These are phyloP conservation scores for Biscutella laevigata DNA, from an alignment of 441 rosid genomes.

Conservation along the genomic window DNA sequence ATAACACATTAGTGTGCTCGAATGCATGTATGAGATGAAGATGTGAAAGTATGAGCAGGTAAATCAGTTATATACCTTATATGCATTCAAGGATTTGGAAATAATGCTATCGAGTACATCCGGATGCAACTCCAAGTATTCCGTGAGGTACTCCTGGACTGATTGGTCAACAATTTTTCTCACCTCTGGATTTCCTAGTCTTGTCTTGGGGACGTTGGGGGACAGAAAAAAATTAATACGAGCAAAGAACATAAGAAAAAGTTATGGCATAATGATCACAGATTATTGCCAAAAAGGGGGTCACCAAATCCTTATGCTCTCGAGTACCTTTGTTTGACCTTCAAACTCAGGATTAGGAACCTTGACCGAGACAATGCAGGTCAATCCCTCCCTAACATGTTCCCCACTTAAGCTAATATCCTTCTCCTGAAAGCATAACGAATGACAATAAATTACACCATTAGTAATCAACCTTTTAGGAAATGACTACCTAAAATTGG, in stretches of 20 bases:
- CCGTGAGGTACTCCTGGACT: conserved; percentile 90
- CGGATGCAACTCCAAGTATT: conserved; percentile 93
- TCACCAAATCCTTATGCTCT: background rate
- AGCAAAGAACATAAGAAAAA: background rate
- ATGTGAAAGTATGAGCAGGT: background rate
- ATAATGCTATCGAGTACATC: conserved; percentile 83
- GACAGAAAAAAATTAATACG: background rate
- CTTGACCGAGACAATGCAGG: conserved; percentile 89
- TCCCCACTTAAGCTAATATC: conserved; percentile 91
- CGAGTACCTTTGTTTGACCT: conserved; percentile 95
- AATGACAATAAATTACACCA: background rate
- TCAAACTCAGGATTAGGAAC: conserved; percentile 97
- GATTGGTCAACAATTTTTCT: conserved; percentile 87
- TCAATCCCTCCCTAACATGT: conserved; percentile 96
- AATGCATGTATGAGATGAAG: background rate
- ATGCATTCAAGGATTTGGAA: conserved; percentile 87
- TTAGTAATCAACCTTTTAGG: background rate
- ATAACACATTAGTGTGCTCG: background rate
- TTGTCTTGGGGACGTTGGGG: conserved; percentile 48
- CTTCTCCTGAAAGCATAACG: conserved; percentile 54
- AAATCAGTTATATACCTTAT: conserved; percentile 48
- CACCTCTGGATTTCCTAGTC: conserved; percentile 99
- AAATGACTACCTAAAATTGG: background rate
- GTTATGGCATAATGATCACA: background rate
- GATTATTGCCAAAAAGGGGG: conserved; percentile 2